Conservation (phyloP, 1,284 basidiomycete genomes). For the Leccinum subspadiceum region DNA sequence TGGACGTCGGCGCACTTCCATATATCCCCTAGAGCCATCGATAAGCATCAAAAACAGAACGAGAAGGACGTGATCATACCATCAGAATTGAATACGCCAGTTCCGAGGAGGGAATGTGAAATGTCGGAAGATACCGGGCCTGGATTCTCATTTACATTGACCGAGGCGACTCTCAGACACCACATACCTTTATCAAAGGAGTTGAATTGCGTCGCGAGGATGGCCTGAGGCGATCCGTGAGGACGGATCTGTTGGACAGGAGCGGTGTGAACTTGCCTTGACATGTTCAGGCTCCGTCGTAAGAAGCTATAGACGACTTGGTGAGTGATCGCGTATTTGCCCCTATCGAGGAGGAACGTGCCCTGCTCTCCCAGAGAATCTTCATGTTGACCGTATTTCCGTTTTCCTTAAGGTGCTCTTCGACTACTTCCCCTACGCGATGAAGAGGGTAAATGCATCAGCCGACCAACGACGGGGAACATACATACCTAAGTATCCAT, state of each 20-base stretch:
- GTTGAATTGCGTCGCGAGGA: constrained; percentile 41
- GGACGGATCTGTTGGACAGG: background rate
- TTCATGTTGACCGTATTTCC: constrained; percentile 34
- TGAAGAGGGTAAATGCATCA: background rate
- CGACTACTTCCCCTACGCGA: constrained; percentile 31
- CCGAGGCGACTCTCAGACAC: background rate
- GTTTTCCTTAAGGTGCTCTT: constrained; percentile 13
- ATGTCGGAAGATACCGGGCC: constrained; percentile 25
- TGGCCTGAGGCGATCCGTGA: constrained; percentile 21
- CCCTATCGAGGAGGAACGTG: constrained; percentile 9
- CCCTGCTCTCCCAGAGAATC: constrained; percentile 35
- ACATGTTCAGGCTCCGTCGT: constrained; percentile 41
- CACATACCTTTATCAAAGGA: constrained; percentile 42
- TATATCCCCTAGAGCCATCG: constrained; percentile 41
- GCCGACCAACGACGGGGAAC: background rate
- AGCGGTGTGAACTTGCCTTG: constrained; percentile 27
- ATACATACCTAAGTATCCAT: constrained; percentile 36
- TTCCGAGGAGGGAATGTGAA: constrained; percentile 42
- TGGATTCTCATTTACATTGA: constrained; percentile 15
- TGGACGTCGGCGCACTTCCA: constrained; percentile 42
- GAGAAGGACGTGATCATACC: constrained; percentile 32
- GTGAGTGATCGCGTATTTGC: background rate
- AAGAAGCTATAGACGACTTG: constrained; percentile 17
- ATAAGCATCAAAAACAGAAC: constrained; percentile 2
- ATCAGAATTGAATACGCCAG: constrained; percentile 61